A percentile compares a stretch with the other conserved stretches of the same genome.
phyloP scores from a whole-genome alignment of 1,284 basidiomycete genomes.

The Gomphus bonarii region DNA sequence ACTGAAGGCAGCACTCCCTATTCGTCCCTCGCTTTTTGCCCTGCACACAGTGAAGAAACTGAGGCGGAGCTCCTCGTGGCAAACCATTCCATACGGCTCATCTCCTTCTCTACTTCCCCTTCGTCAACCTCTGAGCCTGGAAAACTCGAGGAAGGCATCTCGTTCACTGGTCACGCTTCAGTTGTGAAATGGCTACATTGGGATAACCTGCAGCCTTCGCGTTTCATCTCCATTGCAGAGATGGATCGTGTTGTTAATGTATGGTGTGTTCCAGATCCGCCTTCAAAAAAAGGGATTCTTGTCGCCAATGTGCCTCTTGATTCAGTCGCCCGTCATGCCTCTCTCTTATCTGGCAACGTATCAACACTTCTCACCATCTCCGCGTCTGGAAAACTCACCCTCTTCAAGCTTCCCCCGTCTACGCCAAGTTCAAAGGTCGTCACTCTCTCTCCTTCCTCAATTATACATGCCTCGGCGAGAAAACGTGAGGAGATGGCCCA shows the following conservation, averaged over 20 bases:
- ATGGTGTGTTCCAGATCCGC: slow-evolving; percentile 40
- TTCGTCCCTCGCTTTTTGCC: slow-evolving; percentile 38
- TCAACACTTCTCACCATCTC: slow-evolving; percentile 50
- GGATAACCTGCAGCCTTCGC: slow-evolving; percentile 32
- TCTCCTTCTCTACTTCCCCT: slow-evolving; percentile 27
- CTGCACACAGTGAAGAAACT: slow-evolving; percentile 24
- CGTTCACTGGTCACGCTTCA: slow-evolving; percentile 60
- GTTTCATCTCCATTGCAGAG: slow-evolving; percentile 64
- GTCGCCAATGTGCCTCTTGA: slow-evolving; percentile 60
- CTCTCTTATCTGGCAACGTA: slow-evolving; percentile 28
- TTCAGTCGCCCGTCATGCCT: slow-evolving; percentile 50
- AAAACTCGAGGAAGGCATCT: slow-evolving; percentile 35
- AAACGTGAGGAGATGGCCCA: slow-evolving; percentile 26
- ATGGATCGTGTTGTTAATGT: slow-evolving; percentile 67
- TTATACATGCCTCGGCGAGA: slow-evolving; percentile 32
- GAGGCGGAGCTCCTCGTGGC: slow-evolving; percentile 39
- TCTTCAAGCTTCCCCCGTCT: slow-evolving; percentile 48
- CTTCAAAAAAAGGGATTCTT: slow-evolving; percentile 40
- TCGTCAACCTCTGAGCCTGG: slow-evolving; percentile 23
- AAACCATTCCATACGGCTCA: slow-evolving; percentile 47
- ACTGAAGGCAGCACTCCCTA: slow-evolving; percentile 47
- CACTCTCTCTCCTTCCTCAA: slow-evolving; percentile 41
- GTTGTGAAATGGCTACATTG: slow-evolving; percentile 42
- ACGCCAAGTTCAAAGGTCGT: slow-evolving; percentile 32
- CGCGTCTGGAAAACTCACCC: slow-evolving; percentile 53